Evolutionary conservation across 2,329 filamentous ascomycete genomes (phyloP).

Genomic region (Penicillium digitatum): DNA sequence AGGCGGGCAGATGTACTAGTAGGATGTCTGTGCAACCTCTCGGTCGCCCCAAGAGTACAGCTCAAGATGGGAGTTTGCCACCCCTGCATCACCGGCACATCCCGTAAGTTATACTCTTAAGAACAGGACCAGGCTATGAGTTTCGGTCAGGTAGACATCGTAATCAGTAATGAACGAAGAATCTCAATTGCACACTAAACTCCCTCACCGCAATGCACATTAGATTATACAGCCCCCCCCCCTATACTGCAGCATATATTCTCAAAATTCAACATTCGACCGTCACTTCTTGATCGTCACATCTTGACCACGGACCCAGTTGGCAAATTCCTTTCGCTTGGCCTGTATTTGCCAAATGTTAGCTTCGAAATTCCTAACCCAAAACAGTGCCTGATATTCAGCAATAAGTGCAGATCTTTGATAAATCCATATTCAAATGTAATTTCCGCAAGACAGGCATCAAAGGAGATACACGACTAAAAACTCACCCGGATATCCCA

Average conservation of each 20-base stretch:
- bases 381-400: not conserved
- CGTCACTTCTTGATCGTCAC: conserved; percentile 25
- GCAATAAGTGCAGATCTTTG: not conserved
- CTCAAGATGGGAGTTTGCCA: not conserved
- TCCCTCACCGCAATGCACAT: conserved; percentile 20
- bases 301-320: conserved; percentile 58
- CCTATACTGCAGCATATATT: conserved; percentile 1
- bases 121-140: not conserved
- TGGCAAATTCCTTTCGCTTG: conserved; percentile 70
- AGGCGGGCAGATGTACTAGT: not conserved
- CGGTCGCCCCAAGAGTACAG: not conserved
- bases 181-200: conserved; percentile 8
- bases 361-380: conserved; percentile 2
- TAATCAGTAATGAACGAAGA: not conserved
- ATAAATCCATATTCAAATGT: not conserved
- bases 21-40: not conserved
- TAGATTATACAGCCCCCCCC: conserved; percentile 18
- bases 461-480: not conserved
- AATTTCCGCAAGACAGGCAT: not conserved
- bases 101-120: not conserved
- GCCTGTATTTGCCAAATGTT: conserved; percentile 34
- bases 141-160: not conserved
- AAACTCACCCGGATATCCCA: conserved; percentile 72
- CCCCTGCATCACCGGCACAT: not conserved
- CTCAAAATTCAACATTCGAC: not conserved